Evolutionary conservation across 345 rosid species (phyloP).

Genomic region (Viola odorata): DNA sequence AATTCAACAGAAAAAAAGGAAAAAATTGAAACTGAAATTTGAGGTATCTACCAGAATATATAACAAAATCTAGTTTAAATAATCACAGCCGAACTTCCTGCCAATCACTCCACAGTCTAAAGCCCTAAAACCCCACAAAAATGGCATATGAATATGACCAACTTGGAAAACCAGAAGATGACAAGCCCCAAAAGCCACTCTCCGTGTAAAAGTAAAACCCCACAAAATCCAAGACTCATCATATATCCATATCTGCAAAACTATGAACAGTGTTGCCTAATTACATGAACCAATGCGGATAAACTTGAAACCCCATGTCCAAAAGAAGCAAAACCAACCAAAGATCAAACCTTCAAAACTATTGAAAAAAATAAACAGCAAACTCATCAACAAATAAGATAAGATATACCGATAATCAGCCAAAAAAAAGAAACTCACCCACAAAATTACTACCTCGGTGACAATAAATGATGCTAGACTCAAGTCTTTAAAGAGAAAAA

Average conservation of each 20-base stretch:
- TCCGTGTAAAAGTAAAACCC: slow-evolving; percentile 41
- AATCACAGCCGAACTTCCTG: slow-evolving; percentile 12
- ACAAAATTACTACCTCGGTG: slow-evolving; percentile 1
- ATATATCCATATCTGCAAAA: slow-evolving; percentile 17
- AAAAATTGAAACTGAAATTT: slow-evolving; percentile 31
- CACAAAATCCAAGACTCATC: slow-evolving; percentile 31
- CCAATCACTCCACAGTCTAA: slow-evolving; percentile 4
- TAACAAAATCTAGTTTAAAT: slow-evolving; percentile 20
- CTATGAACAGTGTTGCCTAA: slow-evolving; percentile 7
- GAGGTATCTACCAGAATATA: slow-evolving; percentile 40
- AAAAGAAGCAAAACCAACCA: slow-evolving; percentile 12
- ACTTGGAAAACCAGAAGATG: slow-evolving; percentile 24
- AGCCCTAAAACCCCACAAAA: slow-evolving; percentile 25
- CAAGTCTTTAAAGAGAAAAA: slow-evolving; percentile 4
- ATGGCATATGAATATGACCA: slow-evolving; percentile 14
- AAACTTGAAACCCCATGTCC: slow-evolving; percentile 20
- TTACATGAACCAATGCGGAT: slow-evolving; percentile 7
- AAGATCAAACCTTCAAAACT: neutral
- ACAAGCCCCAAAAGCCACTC: slow-evolving; percentile 50
- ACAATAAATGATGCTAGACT: slow-evolving; percentile 19
- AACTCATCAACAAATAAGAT: neutral
- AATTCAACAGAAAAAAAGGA: no score
- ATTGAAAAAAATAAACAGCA: neutral
- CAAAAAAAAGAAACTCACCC: neutral
- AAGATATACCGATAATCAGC: neutral